Evolutionary conservation across 768 basidiomycete species (phyloP).

Genomic region (Lanmaoa rubissima): DNA sequence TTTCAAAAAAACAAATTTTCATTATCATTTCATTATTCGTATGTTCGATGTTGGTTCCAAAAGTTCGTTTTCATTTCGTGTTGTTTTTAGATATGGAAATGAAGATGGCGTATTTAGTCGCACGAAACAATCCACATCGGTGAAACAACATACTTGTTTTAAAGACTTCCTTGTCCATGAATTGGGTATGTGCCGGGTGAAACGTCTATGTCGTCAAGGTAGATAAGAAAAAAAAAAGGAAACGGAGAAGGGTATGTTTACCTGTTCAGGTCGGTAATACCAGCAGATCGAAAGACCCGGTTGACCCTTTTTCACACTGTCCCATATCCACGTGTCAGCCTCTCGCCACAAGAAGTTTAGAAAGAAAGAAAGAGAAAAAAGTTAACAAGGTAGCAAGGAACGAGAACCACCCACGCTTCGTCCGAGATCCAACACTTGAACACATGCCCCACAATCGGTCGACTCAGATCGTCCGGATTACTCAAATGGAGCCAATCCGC

Average conservation of each 20-base stretch:
- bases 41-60: constrained; percentile 1
- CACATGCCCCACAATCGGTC: constrained; percentile 90
- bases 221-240: constrained; percentile 7
- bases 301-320: constrained; percentile 57
- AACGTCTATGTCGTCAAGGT: constrained; percentile 57
- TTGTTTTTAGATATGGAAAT: background rate
- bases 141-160: constrained; percentile 66
- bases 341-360: constrained; percentile 1
- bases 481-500: constrained; percentile 91
- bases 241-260: too few species aligned
- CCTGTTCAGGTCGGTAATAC: constrained; percentile 91
- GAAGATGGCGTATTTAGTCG: constrained; percentile 6
- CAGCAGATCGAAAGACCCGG: constrained; percentile 80
- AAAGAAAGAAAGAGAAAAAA: too few species aligned
- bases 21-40: constrained; percentile 3
- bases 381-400: background rate
- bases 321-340: constrained; percentile 2
- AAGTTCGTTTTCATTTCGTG: background rate
- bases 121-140: constrained; percentile 3
- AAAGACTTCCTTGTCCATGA: constrained; percentile 91
- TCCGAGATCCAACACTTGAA: constrained; percentile 80
- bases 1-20: background rate
- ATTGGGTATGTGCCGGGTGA: constrained; percentile 73
- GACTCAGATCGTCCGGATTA: constrained; percentile 85
- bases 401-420: constrained; percentile 46